Conservation (phyloP, 2,329 filamentous ascomycete species). For the Ilyonectria sp. region DNA sequence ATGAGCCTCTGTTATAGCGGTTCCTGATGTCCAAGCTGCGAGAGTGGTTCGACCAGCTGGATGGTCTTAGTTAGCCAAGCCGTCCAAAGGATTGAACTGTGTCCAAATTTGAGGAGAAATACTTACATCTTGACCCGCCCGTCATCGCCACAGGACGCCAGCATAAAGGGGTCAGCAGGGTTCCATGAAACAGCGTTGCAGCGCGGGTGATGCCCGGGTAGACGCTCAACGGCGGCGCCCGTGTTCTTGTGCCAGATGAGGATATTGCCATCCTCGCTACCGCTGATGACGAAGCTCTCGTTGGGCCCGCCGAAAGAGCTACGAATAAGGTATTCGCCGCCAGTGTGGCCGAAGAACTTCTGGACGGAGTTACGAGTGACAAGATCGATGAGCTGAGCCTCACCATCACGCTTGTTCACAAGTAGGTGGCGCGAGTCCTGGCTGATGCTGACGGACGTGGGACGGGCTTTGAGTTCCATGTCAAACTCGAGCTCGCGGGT, state of each 20-base stretch:
- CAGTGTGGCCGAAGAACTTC: slow-evolving; percentile 82
- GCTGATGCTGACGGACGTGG: slow-evolving; percentile 87
- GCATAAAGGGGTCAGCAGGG: slow-evolving; percentile 84
- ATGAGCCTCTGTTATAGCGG: slow-evolving; percentile 36
- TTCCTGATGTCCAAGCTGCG: slow-evolving; percentile 40
- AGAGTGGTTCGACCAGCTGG: slow-evolving; percentile 50
- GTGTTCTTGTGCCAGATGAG: slow-evolving; percentile 94
- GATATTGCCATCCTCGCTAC: slow-evolving; percentile 85
- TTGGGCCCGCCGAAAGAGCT: slow-evolving; percentile 89
- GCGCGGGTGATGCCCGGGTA: slow-evolving; percentile 81
- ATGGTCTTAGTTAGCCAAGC: neutral
- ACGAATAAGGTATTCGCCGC: slow-evolving; percentile 84
- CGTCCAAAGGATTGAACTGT: neutral
- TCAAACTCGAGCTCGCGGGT: slow-evolving; percentile 83
- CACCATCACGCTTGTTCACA: slow-evolving; percentile 84
- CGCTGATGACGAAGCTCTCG: slow-evolving; percentile 92
- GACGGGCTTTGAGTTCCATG: slow-evolving; percentile 74
- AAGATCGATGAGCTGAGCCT: slow-evolving; percentile 85
- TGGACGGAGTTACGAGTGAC: slow-evolving; percentile 79
- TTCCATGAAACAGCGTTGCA: slow-evolving; percentile 95
- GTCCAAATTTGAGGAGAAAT: neutral
- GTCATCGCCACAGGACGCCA: slow-evolving; percentile 94
- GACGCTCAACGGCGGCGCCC: slow-evolving; percentile 80
- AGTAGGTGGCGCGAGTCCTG: slow-evolving; percentile 85
- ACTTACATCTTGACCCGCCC: slow-evolving; percentile 87